Conservation (phyloP, 1,284 basidiomycete species). For the Clitocybe nebularis region DNA sequence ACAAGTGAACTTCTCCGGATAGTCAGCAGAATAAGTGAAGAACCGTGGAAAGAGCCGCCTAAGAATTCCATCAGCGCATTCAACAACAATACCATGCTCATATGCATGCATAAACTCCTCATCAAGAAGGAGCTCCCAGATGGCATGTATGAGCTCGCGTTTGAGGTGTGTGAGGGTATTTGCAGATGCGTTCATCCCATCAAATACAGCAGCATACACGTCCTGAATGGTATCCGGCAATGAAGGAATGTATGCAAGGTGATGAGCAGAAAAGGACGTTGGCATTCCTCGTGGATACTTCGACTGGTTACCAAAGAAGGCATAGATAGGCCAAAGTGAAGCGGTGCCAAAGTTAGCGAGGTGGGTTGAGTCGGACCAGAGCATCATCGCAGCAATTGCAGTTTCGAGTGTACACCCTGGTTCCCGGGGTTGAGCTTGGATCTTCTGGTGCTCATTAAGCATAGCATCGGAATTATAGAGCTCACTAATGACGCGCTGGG, state of each 20-base stretch:
- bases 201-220: conserved; percentile 8
- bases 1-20: conserved; percentile 10
- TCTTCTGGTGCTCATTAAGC: conserved; percentile 21
- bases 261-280: conserved; percentile 19
- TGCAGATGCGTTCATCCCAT: conserved; percentile 11
- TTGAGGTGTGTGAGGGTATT: conserved; percentile 12
- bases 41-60: conserved; percentile 12
- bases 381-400: conserved; percentile 16
- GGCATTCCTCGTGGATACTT: conserved; percentile 24
- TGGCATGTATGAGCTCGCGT: conserved; percentile 18
- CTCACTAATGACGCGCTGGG: conserved; percentile 25
- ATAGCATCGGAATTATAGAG: conserved; percentile 29
- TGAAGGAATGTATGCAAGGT: conserved; percentile 25
- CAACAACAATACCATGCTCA: conserved; percentile 14
- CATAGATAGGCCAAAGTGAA: conserved; percentile 19
- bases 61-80: conserved; percentile 11
- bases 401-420: conserved; percentile 19
- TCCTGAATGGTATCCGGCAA: conserved; percentile 18
- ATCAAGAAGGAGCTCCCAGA: conserved; percentile 19
- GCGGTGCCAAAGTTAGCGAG: conserved; percentile 16
- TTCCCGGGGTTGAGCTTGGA: conserved; percentile 12
- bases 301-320: conserved; percentile 25
- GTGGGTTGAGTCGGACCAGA: conserved; percentile 10
- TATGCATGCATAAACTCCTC: conserved; percentile 20
- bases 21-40: conserved; percentile 13